phyloP scores from a whole-genome alignment of 1,284 basidiomycete species.

The Takashimella tepidaria region DNA sequence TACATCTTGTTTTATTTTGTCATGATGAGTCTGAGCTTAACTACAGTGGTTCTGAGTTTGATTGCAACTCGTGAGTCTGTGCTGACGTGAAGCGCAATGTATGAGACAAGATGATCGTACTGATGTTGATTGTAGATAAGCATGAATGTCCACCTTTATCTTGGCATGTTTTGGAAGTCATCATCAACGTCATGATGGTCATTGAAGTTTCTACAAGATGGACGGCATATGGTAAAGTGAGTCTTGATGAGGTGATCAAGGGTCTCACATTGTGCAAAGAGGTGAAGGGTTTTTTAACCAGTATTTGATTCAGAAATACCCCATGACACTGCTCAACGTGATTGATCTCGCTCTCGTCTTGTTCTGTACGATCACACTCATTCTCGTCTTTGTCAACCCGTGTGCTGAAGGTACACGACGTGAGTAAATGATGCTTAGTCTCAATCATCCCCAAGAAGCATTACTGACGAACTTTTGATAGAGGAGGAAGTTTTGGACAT shows the following conservation, averaged over 20 bases:
- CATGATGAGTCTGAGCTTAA: conserved; percentile 84
- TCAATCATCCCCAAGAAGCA: background rate
- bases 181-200: conserved; percentile 89
- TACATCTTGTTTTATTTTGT: conserved; percentile 67
- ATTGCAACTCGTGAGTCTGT: conserved; percentile 42
- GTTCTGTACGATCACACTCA: conserved; percentile 79
- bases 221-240: conserved; percentile 80
- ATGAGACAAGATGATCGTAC: no score
- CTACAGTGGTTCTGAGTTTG: conserved; percentile 82
- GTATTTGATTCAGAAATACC: conserved; percentile 79
- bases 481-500: conserved; percentile 90
- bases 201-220: conserved; percentile 81
- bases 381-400: conserved; percentile 67
- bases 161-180: conserved; percentile 85
- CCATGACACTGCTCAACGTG: conserved; percentile 84
- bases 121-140: conserved; percentile 16
- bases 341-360: conserved; percentile 77
- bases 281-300: background rate
- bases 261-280: no score
- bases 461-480: conserved; percentile 53
- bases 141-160: conserved; percentile 50
- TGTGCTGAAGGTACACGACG: conserved; percentile 42
- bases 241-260: conserved; percentile 43
- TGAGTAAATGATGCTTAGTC: conserved; percentile 13
- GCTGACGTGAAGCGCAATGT: no score